Evolutionary conservation across 768 basidiomycete species (phyloP).

Genomic region (Termitomyces titanicus): DNA sequence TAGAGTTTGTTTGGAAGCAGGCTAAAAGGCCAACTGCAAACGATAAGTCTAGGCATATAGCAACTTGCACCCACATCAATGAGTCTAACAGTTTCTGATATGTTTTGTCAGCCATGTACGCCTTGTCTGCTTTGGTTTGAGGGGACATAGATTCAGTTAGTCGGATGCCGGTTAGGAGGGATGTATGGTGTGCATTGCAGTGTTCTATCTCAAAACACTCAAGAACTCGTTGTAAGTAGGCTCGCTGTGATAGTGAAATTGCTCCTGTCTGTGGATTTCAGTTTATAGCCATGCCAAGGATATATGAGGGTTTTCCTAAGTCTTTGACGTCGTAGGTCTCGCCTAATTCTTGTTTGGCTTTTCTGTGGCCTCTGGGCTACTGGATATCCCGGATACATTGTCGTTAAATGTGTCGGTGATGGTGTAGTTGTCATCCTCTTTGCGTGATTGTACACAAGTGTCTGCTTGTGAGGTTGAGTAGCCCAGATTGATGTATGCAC

Average conservation of each 20-base stretch:
- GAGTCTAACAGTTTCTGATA: neutral
- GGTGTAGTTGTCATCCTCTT: slow-evolving; percentile 7
- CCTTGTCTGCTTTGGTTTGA: neutral
- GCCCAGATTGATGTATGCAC: neutral
- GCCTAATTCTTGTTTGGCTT: neutral
- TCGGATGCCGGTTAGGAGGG: neutral
- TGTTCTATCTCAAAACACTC: neutral
- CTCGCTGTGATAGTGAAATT: neutral
- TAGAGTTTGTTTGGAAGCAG: no score
- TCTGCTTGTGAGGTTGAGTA: slow-evolving; percentile 7
- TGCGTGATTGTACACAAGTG: slow-evolving; percentile 11
- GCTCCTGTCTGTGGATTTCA: neutral
- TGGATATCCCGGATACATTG: slow-evolving; percentile 16
- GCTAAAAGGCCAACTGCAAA: no score
- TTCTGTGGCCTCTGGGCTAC: slow-evolving; percentile 5
- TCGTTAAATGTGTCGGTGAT: slow-evolving; percentile 16
- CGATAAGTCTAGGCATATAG: no score
- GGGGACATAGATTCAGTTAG: neutral
- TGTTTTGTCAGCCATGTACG: neutral
- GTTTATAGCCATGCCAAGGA: neutral
- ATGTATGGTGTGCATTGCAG: neutral
- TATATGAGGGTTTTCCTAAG: neutral
- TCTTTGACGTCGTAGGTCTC: neutral
- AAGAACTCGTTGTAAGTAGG: neutral
- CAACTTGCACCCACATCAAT: no score